Percentiles rank a stretch among this genome's conserved stretches.
phyloP scores from a whole-genome alignment of 805 yeast genomes.

The Nakazawaea peltata region DNA sequence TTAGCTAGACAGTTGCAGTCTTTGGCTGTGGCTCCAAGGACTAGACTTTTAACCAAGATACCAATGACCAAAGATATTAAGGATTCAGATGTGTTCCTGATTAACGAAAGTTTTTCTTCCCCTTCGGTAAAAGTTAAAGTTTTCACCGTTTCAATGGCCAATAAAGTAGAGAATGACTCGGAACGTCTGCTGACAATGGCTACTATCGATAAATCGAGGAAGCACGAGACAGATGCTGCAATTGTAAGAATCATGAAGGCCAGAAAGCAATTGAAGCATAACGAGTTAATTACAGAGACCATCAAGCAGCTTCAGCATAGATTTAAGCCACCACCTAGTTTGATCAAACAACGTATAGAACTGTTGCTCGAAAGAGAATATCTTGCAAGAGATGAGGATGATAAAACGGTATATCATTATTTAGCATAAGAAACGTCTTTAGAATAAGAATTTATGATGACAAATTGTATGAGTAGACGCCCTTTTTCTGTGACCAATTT shows the following conservation, averaged over 20 bases:
- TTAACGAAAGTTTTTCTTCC: conserved; percentile 64
- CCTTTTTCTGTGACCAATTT: too few relatives aligned
- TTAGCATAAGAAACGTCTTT: conserved; percentile 53
- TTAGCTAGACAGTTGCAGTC: conserved; percentile 74
- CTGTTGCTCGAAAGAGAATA: conserved; percentile 77
- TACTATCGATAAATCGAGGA: conserved; percentile 54
- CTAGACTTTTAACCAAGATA: conserved; percentile 61
- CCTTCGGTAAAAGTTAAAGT: conserved; percentile 68
- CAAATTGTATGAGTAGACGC: too few relatives aligned
- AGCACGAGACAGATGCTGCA: conserved; percentile 73
- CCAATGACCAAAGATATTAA: conserved; percentile 73
- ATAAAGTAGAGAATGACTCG: conserved; percentile 41
- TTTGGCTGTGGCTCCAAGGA: conserved; percentile 74
- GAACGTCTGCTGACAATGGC: conserved; percentile 48
- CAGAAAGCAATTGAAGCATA: conserved; percentile 51
- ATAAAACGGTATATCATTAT: conserved; percentile 54
- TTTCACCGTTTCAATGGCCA: conserved; percentile 48
- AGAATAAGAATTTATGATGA: too few relatives aligned
- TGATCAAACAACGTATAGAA: conserved; percentile 68
- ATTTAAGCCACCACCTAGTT: conserved; percentile 60
- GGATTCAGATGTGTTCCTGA: conserved; percentile 51
- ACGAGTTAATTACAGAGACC: conserved; percentile 59
- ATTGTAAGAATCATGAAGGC: conserved; percentile 84
- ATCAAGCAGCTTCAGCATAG: conserved; percentile 50
- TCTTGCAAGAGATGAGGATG: conserved; percentile 59